Evolutionary conservation across 495 filamentous ascomycete species (phyloP).

Genomic region (Jackrogersella minutella): DNA sequence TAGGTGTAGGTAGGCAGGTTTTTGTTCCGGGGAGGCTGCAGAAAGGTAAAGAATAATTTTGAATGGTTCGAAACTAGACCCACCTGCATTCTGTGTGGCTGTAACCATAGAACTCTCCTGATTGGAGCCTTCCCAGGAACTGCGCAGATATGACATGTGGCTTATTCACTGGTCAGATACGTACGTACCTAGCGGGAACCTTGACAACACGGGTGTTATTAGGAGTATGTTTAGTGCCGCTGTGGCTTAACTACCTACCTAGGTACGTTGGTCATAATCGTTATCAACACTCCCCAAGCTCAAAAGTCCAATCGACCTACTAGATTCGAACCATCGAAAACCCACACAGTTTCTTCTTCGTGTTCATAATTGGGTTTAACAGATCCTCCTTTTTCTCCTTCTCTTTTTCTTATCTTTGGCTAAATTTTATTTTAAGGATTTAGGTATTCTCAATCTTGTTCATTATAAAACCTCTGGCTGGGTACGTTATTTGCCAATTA

Average conservation of each 20-base stretch:
- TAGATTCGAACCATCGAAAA: conserved; percentile 32
- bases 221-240: no score
- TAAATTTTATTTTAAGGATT: conserved; percentile 4
- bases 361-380: conserved; percentile 20
- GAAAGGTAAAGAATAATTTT: conserved; percentile 5
- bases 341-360: conserved; percentile 25
- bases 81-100: background rate
- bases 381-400: conserved; percentile 25
- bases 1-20: background rate
- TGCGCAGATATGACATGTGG: background rate
- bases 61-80: background rate
- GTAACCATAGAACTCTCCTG: no score
- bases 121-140: no score
- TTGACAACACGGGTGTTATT: background rate
- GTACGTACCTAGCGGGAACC: no score
- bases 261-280: background rate
- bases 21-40: background rate
- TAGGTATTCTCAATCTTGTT: background rate
- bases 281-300: conserved; percentile 22
- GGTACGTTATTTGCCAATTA: background rate
- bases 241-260: no score
- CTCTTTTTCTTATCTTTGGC: conserved; percentile 7
- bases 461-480: background rate
- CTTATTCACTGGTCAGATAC: background rate
- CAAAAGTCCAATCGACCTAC: conserved; percentile 20